These are phyloP conservation scores for Achaetomium macrosporum DNA, from an alignment of 2,329 filamentous ascomycete species.

Conservation along the genomic window DNA sequence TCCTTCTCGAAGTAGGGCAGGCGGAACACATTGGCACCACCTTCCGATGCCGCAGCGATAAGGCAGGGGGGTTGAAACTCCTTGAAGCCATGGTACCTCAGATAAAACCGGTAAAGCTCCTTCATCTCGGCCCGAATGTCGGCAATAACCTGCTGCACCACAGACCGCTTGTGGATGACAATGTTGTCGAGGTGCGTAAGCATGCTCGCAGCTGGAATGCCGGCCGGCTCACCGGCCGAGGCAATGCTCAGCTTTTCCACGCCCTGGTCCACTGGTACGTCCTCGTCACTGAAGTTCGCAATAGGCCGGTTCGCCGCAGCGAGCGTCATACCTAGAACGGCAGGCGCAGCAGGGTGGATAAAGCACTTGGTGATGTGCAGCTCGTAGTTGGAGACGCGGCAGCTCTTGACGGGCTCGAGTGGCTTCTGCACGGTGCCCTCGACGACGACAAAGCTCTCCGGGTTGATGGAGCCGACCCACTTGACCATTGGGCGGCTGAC, in stretches of 20 bases:
- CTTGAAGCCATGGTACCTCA: slow-evolving; percentile 67
- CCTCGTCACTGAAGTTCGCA: slow-evolving; percentile 54
- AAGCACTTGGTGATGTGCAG: slow-evolving; percentile 85
- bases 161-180: slow-evolving; percentile 85
- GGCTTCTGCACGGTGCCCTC: slow-evolving; percentile 78
- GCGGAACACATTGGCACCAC: slow-evolving; percentile 85
- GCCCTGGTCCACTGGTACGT: slow-evolving; percentile 32
- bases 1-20: slow-evolving; percentile 83
- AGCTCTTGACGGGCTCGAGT: slow-evolving; percentile 81
- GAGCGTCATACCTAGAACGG: slow-evolving; percentile 53
- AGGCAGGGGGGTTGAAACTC: slow-evolving; percentile 87
- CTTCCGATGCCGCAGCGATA: slow-evolving; percentile 85
- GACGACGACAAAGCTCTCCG: slow-evolving; percentile 77
- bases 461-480: slow-evolving; percentile 67
- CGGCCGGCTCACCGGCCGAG: slow-evolving; percentile 28
- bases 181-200: slow-evolving; percentile 85
- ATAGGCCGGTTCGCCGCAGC: slow-evolving; percentile 50
- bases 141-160: slow-evolving; percentile 80
- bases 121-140: slow-evolving; percentile 41
- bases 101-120: slow-evolving; percentile 49
- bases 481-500: slow-evolving; percentile 91
- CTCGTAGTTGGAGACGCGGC: slow-evolving; percentile 72
- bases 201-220: slow-evolving; percentile 68
- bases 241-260: slow-evolving; percentile 33
- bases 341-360: slow-evolving; percentile 60